Conservation (phyloP, 495 filamentous ascomycete genomes). For the Viridothelium virens region DNA sequence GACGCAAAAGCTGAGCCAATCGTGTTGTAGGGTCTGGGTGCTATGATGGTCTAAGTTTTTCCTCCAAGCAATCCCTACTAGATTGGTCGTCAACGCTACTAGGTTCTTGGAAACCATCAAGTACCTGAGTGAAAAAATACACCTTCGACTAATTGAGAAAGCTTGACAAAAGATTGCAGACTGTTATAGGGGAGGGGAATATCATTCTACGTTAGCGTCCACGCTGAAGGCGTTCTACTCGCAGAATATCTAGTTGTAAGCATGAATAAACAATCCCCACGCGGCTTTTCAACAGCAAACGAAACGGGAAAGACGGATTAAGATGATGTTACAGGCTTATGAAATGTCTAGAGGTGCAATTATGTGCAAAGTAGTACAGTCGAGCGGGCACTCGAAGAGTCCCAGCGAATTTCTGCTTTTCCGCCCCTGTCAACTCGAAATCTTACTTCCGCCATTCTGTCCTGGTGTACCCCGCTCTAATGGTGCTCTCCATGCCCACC, state of each 20-base stretch:
- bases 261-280: background rate
- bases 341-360: background rate
- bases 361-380: constrained; percentile 11
- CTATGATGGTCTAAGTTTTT: too few relatives aligned
- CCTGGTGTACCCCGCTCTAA: constrained; percentile 10
- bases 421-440: background rate
- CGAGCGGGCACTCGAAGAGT: background rate
- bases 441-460: background rate
- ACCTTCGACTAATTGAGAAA: too few relatives aligned
- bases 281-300: background rate
- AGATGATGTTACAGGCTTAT: constrained; percentile 1
- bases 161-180: background rate
- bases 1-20: too few relatives aligned
- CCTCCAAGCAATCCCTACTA: too few relatives aligned
- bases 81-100: too few relatives aligned
- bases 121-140: too few relatives aligned
- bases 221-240: too few relatives aligned
- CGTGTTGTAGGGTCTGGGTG: too few relatives aligned
- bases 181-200: background rate
- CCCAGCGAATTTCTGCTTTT: background rate
- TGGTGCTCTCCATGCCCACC: constrained; percentile 26
- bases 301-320: background rate
- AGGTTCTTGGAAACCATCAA: too few relatives aligned
- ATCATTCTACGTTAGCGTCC: too few relatives aligned
- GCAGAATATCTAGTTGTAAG: background rate